phyloP scores from a whole-genome alignment of 768 basidiomycete genomes.

The Lentinula guzmanii region DNA sequence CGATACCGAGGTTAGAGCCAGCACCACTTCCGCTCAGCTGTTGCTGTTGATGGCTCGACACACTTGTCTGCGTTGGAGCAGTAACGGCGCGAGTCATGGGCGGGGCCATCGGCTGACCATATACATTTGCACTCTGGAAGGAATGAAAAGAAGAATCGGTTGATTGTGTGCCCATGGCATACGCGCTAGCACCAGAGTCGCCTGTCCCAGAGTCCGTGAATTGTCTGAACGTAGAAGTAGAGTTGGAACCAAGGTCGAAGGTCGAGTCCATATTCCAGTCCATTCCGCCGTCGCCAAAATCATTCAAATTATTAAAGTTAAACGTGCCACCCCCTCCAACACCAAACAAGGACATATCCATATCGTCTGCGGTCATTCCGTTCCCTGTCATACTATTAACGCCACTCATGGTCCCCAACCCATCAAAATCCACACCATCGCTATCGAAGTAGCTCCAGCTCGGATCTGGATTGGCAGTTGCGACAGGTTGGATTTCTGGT shows the following conservation, averaged over 20 bases:
- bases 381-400: constrained; percentile 15
- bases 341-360: constrained; percentile 2
- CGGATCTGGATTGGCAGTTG: constrained; percentile 12
- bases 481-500: constrained; percentile 7
- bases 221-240: not conserved
- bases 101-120: not conserved
- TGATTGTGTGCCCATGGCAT: not conserved
- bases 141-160: not conserved
- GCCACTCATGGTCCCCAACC: constrained; percentile 15
- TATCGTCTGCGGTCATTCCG: constrained; percentile 5
- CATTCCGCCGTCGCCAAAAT: constrained; percentile 15
- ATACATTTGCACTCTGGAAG: not conserved
- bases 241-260: not conserved
- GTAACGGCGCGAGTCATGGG: not conserved
- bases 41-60: not conserved
- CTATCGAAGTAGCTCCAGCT: constrained; percentile 5
- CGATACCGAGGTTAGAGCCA: not conserved
- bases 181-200: not conserved
- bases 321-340: not conserved
- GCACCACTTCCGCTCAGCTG: not conserved
- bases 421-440: constrained; percentile 39
- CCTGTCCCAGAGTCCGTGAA: not conserved
- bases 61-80: not conserved
- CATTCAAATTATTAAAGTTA: constrained; percentile 27
- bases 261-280: constrained; percentile 2